These are phyloP conservation scores for Camelina laxa DNA, from an alignment of 345 rosid species.

Conservation along the genomic window DNA sequence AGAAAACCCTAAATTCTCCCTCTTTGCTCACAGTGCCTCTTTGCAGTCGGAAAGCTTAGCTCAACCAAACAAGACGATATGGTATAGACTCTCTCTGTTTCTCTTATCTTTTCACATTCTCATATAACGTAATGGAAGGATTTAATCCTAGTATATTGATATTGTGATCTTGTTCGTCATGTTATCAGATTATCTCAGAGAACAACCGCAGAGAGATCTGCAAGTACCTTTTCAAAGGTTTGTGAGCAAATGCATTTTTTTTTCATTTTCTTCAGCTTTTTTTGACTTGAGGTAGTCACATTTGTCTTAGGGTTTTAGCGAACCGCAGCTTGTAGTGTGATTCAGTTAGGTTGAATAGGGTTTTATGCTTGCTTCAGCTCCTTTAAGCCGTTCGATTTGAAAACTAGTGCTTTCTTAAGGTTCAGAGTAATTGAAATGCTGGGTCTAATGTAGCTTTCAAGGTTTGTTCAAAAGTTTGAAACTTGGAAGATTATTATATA, in stretches of 20 bases:
- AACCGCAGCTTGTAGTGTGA: neutral
- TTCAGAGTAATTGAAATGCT: conserved; percentile 12
- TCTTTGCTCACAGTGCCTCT: conserved; percentile 6
- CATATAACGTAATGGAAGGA: too few relatives aligned
- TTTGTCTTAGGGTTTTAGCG: neutral
- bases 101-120: neutral
- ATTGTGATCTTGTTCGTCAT: neutral
- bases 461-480: neutral
- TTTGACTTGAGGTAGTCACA: neutral
- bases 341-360: neutral
- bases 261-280: neutral
- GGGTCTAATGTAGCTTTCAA: neutral
- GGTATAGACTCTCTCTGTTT: conserved; percentile 1
- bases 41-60: conserved; percentile 10
- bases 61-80: conserved; percentile 28
- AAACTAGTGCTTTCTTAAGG: neutral
- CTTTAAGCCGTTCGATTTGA: neutral
- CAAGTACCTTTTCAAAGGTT: conserved; percentile 68
- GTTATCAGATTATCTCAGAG: conserved; percentile 44
- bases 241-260: neutral
- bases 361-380: neutral
- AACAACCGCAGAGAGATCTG: conserved; percentile 55
- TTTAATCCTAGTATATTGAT: neutral
- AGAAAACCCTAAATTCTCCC: conserved; percentile 17
- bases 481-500: neutral